These are phyloP conservation scores for Mycogone perniciosa DNA, from an alignment of 2,329 filamentous ascomycete genomes.

Conservation along the genomic window DNA sequence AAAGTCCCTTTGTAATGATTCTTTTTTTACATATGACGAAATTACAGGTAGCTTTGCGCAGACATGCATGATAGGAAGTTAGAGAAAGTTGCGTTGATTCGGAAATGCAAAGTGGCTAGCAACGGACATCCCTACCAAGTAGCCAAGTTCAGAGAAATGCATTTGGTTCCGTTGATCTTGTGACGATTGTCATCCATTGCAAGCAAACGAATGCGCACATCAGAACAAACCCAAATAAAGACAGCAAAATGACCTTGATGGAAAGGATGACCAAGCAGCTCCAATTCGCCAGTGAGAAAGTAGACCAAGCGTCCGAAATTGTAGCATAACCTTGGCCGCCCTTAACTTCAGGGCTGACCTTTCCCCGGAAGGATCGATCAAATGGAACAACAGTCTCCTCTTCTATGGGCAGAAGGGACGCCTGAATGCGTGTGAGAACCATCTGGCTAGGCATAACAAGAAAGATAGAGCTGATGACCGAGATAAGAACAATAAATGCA, in stretches of 20 bases:
- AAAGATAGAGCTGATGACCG: slow-evolving; percentile 49
- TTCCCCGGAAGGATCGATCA: slow-evolving; percentile 77
- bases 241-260: slow-evolving; percentile 60
- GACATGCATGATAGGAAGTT: too few species aligned
- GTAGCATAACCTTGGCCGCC: slow-evolving; percentile 65
- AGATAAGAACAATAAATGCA: slow-evolving; percentile 38
- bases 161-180: background rate
- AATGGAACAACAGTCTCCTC: slow-evolving; percentile 83
- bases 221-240: slow-evolving; percentile 36
- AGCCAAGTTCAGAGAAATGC: too few species aligned
- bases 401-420: slow-evolving; percentile 77
- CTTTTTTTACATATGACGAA: too few species aligned
- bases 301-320: slow-evolving; percentile 70
- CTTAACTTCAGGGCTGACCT: slow-evolving; percentile 64
- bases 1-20: too few species aligned
- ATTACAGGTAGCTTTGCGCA: too few species aligned
- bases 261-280: slow-evolving; percentile 68
- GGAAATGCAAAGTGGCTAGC: too few species aligned
- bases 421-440: slow-evolving; percentile 75
- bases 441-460: slow-evolving; percentile 70
- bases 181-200: background rate
- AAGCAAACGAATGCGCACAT: background rate
- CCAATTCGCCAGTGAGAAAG: slow-evolving; percentile 66
- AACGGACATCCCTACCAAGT: too few species aligned
- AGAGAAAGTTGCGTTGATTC: too few species aligned